These are phyloP conservation scores for Thelonectria olida DNA, from an alignment of 2,329 filamentous ascomycete genomes.

Conservation along the genomic window DNA sequence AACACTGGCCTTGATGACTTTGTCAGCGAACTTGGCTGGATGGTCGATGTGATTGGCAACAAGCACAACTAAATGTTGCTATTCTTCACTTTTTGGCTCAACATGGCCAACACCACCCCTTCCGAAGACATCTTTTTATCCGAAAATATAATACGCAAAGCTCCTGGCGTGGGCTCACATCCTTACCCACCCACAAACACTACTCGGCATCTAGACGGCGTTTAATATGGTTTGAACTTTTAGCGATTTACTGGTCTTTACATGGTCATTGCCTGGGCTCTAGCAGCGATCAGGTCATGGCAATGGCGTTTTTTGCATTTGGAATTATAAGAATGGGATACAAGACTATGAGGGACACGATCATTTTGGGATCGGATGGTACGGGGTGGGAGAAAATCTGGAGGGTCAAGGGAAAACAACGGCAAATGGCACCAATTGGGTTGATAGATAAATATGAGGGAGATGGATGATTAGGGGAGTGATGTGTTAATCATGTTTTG, in stretches of 20 bases:
- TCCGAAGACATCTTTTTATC: background rate
- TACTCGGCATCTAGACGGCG: slow-evolving; percentile 31
- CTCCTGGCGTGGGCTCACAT: slow-evolving; percentile 13
- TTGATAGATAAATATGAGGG: slow-evolving; percentile 4
- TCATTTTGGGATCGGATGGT: slow-evolving; percentile 6
- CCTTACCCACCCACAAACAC: slow-evolving; percentile 16
- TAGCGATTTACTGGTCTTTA: slow-evolving; percentile 9
- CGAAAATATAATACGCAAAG: slow-evolving; percentile 23
- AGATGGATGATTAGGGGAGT: slow-evolving; percentile 1
- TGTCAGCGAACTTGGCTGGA: slow-evolving; percentile 60
- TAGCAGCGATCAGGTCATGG: slow-evolving; percentile 22
- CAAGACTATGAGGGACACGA: slow-evolving; percentile 20
- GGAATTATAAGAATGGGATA: slow-evolving; percentile 5
- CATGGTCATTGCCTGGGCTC: slow-evolving; percentile 11
- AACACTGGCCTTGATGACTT: slow-evolving; percentile 53
- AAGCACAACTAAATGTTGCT: slow-evolving; percentile 34
- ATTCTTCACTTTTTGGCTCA: slow-evolving; percentile 1
- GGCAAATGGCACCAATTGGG: background rate
- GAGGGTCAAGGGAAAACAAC: slow-evolving; percentile 1
- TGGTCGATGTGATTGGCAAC: slow-evolving; percentile 57
- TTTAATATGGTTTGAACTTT: slow-evolving; percentile 24
- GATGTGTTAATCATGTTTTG: slow-evolving; percentile 25
- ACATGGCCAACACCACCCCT: background rate
- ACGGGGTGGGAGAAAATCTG: background rate
- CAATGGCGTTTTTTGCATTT: slow-evolving; percentile 29